Conservation (phyloP, 139 green algal species). For the Tetraselmis chui region DNA sequence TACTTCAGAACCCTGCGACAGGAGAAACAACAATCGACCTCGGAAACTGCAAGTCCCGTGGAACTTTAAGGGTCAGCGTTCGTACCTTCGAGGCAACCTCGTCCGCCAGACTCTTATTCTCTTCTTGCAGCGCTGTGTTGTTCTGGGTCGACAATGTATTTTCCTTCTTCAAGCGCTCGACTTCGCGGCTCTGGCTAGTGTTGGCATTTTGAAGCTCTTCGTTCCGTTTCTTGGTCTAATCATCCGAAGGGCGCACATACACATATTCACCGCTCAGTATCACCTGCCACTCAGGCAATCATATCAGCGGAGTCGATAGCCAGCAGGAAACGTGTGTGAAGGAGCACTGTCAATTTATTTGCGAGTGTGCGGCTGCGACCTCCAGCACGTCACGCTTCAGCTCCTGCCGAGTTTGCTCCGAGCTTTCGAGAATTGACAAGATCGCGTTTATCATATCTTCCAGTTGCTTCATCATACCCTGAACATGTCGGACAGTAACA, state of each 20-base stretch:
- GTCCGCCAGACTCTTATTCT: not conserved
- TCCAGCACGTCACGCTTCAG: not conserved
- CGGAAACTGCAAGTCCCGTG: no score
- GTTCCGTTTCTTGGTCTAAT: not conserved
- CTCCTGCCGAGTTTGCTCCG: not conserved
- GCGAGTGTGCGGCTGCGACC: no score
- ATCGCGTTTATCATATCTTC: not conserved
- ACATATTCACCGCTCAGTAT: no score
- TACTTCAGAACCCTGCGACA: no score
- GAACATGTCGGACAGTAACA: no score
- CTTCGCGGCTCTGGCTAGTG: not conserved
- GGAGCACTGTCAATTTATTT: no score
- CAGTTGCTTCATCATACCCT: not conserved
- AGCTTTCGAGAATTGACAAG: not conserved
- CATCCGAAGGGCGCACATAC: no score
- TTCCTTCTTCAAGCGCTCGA: not conserved
- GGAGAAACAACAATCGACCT: no score
- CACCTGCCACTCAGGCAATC: no score
- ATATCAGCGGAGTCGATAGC: no score
- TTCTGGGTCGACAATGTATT: not conserved
- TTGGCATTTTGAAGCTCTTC: not conserved
- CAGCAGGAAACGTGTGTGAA: no score
- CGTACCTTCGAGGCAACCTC: not conserved
- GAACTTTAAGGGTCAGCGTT: no score
- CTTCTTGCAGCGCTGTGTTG: not conserved